Percentiles rank a stretch among this genome's conserved stretches.
phyloP scores from a whole-genome alignment of 805 yeast genomes.

The Wickerhamomyces chaumierensis region DNA sequence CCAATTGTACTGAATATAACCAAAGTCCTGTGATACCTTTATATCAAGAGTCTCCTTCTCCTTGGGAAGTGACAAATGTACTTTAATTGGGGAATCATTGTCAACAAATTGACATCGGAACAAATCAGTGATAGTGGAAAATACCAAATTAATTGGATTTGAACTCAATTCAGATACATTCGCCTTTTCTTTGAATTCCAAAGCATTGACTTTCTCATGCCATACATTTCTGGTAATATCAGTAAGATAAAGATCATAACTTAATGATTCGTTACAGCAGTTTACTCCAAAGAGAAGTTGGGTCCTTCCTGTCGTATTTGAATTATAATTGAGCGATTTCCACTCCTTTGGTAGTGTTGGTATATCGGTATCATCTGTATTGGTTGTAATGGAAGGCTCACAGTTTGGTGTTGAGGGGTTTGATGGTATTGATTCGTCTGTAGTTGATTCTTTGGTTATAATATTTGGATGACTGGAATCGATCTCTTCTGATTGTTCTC shows the following conservation, averaged over 20 bases:
- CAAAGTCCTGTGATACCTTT: constrained; percentile 5
- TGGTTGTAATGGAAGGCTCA: too few relatives aligned
- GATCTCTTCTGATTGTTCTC: too few relatives aligned
- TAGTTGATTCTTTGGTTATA: too few relatives aligned
- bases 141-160: constrained; percentile 6
- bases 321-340: constrained; percentile 1
- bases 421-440: too few relatives aligned
- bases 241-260: constrained; percentile 12
- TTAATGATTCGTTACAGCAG: not conserved
- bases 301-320: not conserved
- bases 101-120: constrained; percentile 9
- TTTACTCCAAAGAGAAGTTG: not conserved
- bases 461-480: not conserved
- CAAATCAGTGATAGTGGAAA: constrained; percentile 4
- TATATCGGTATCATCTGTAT: too few relatives aligned
- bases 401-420: too few relatives aligned
- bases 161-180: constrained; percentile 8
- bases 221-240: constrained; percentile 14
- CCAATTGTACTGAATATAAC: constrained; percentile 11
- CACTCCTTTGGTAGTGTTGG: not conserved
- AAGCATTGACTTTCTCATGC: constrained; percentile 12
- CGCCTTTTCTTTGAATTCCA: constrained; percentile 9
- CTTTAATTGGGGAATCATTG: constrained; percentile 2
- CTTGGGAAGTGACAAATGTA: constrained; percentile 5
- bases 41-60: constrained; percentile 12